Base-by-base conservation (phyloP, 208 protist genomes). In the Leishmania lainsoni region DNA sequence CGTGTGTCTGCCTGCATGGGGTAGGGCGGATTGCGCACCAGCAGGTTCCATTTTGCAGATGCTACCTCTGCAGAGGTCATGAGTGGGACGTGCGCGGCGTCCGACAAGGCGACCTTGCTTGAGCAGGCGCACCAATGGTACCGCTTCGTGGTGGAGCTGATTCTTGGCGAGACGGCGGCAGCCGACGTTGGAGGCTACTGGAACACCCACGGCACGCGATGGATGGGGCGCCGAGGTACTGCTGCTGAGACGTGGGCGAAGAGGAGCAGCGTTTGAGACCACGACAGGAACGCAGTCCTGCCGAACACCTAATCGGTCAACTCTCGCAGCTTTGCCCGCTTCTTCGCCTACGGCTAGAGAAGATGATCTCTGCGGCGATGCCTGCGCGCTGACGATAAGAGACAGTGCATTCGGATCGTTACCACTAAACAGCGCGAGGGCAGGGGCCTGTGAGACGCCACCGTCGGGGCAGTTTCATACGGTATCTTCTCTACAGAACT, bases 101-200 rank as follows among this genome's bases (percentile, higher is more conserved):
- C 74, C 10, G 51, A 54, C 5, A 9, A 49, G 5, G 65, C 26
- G 51, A 74, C 69, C 16, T 66, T 85, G 39, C 45, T 61, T 49
- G 76, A 68, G 78, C 78, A 82, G 72, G 69, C 72, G 63, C 78
- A 29, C 29, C 74, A 81, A 65, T 81, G 82, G 51, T 82, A 65
- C 78, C 17, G 78, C 74, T 51, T 56, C 8, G n/a, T 82, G 9
- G 82, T 78, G 22, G 78, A 79, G 82, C 78, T 86, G 16, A 49
- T 86, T 29, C 16, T 86, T 29, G 78, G 82, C 35, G 78, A 86
- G 65, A 76, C 39, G 0, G 82, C 82, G 1, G 82, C 82, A 1
- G 82, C 82, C 29, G 82, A 86, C 35, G 68, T 82, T 22, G 22
- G 35, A 16, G 77, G 82, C 54, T 86, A 86, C 82, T 26, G 17